Evolutionary conservation across 176 grass and related monocot species (phyloP), one percentile per base, ranked within the genome.

Genomic region (Musa beccarii): DNA sequence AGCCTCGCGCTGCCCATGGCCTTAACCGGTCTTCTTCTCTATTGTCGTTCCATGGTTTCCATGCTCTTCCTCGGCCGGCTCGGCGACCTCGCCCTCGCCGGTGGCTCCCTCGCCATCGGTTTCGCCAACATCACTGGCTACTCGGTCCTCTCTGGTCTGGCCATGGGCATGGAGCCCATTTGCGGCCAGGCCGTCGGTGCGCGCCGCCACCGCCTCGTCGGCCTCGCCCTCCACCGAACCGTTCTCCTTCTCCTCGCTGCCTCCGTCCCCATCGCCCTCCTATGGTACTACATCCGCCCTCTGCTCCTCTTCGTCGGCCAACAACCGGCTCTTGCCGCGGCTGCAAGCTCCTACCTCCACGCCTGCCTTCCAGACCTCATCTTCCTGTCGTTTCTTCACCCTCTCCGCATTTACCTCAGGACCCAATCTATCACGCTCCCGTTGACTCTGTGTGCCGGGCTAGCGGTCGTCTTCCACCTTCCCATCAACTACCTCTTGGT

Each of bases 51-150:
- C 14, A 93, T 93, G 90, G 92, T 97, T 22, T 97, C 93, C 43
- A 97, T 97, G 93, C 79, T 97, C 0, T 97, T 97, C 52, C 88
- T 97, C 0, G 93, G 93, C 79, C 79, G 78, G 62, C 82, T 97
- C 49, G 90, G 93, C 49, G 90, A 85, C 55, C 87, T 97, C 11
- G 81, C 85, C 12, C 89, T 96, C 34, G 89, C 93, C 49, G 93
- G 93, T n/a, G 93, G 93, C 24, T 90, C 89, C 10, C 89, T 96
- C 15, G 89, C 93, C 71, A 92, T 96, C 29, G 89, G 93, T 7
- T 96, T 96, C 65, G 93, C 89, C 56, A 96, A 96, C 81, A 96
- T 96, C 11, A 96, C 93, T 0, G 93, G 93, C 29, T 96, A 96
- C 64, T 96, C 93, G 0, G 85, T 96, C 10, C 85, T 96, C 19